A percentile compares a stretch with the other conserved stretches of the same genome.
Evolutionary conservation across 148 eudicot species (phyloP).

Genomic region (Fagopyrum esculentum): DNA sequence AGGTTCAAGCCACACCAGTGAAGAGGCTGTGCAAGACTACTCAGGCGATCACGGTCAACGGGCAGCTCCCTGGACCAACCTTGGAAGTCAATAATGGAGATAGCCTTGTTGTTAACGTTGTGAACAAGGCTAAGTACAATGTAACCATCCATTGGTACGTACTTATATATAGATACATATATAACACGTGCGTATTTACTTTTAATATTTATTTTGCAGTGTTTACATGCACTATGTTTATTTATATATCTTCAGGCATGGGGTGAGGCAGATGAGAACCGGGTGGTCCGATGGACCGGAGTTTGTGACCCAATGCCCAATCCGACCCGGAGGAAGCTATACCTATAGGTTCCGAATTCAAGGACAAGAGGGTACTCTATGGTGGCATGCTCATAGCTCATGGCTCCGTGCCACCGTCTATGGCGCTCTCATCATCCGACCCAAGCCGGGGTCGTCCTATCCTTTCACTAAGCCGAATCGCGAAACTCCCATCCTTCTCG

Average conservation of each 20-base stretch:
- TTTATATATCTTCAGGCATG: slow-evolving; percentile 31
- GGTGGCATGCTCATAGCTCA: slow-evolving; percentile 60
- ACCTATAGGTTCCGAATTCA: slow-evolving; percentile 34
- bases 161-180: neutral
- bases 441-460: slow-evolving; percentile 31
- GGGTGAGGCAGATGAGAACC: slow-evolving; percentile 33
- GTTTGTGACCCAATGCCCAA: slow-evolving; percentile 47
- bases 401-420: slow-evolving; percentile 55
- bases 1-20: slow-evolving; percentile 42
- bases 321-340: slow-evolving; percentile 37
- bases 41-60: slow-evolving; percentile 54
- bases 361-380: slow-evolving; percentile 46
- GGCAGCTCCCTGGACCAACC: slow-evolving; percentile 68
- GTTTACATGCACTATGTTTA: neutral
- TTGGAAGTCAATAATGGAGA: slow-evolving; percentile 71
- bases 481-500: slow-evolving; percentile 31
- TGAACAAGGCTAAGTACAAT: slow-evolving; percentile 68
- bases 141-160: slow-evolving; percentile 91
- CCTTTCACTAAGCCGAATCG: slow-evolving; percentile 36
- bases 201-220: too few relatives aligned
- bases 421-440: slow-evolving; percentile 38
- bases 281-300: slow-evolving; percentile 54
- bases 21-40: slow-evolving; percentile 73
- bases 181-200: too few relatives aligned
- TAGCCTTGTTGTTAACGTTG: slow-evolving; percentile 55